A percentile compares a stretch with the other conserved stretches of the same genome.
Conservation (phyloP, 352 stramenopile species). For the Globisporangium abappressorium region DNA sequence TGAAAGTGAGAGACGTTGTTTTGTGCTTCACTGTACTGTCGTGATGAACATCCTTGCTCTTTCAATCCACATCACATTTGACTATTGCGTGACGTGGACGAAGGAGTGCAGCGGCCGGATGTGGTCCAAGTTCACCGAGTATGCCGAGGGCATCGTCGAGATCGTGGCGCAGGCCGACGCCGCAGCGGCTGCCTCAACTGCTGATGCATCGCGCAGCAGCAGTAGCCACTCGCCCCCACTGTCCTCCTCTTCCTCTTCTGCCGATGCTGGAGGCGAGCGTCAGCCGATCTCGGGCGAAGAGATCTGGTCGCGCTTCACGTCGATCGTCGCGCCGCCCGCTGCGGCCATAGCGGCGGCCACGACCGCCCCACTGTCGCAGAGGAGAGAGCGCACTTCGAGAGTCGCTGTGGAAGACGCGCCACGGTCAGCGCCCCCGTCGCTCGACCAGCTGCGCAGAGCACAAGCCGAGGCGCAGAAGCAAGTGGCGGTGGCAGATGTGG, state of each 20-base stretch:
- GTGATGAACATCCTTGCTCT: not conserved
- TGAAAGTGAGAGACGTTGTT: not conserved
- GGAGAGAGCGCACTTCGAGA: not conserved
- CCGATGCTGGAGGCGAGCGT: not conserved
- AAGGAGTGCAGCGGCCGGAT: conserved; percentile 22
- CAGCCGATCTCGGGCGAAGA: conserved; percentile 23
- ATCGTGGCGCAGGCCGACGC: conserved; percentile 62
- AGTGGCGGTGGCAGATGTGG: not conserved
- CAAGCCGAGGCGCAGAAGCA: not conserved
- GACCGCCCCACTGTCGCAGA: conserved; percentile 8
- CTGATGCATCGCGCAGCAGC: not conserved
- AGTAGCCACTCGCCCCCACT: conserved; percentile 18
- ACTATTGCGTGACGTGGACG: not conserved
- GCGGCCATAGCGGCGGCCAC: not conserved
- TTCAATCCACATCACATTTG: not conserved
- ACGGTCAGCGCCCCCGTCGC: conserved; percentile 11
- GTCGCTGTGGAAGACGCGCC: conserved; percentile 2
- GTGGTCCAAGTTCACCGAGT: conserved; percentile 68
- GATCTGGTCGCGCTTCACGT: conserved; percentile 38
- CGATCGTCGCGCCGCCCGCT: conserved; percentile 45
- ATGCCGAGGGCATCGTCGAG: conserved; percentile 53
- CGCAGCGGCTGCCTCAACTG: not conserved
- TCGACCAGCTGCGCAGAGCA: conserved; percentile 20
- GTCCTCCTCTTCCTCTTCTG: not conserved
- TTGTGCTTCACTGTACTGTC: not conserved